Evolutionary conservation across 2,329 filamentous ascomycete genomes (phyloP).

Genomic region (Cytospora piceae): DNA sequence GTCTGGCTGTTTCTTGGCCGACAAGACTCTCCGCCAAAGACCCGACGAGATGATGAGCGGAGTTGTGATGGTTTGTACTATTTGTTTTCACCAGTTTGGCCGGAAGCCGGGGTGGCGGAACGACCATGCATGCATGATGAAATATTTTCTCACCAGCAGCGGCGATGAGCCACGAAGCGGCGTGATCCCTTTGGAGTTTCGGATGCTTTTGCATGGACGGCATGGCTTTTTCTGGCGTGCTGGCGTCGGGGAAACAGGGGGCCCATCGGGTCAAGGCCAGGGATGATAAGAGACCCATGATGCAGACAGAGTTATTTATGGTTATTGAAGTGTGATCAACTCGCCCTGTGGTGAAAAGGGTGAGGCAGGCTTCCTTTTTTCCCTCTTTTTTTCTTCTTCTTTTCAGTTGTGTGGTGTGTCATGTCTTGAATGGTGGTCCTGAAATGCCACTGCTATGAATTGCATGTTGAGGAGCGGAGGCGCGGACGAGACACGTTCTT

Average conservation of each 20-base stretch:
- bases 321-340: conserved; percentile 19
- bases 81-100: background rate
- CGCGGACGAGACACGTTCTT: too few species aligned
- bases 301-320: conserved; percentile 18
- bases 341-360: background rate
- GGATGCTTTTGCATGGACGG: conserved; percentile 22
- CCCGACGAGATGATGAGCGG: background rate
- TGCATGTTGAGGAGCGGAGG: background rate
- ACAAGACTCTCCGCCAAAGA: background rate
- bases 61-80: background rate
- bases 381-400: too few species aligned
- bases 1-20: background rate
- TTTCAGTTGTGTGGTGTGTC: background rate
- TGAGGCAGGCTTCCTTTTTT: background rate
- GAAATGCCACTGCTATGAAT: background rate
- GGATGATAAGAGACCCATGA: conserved; percentile 7
- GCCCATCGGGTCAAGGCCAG: conserved; percentile 11
- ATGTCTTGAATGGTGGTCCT: background rate
- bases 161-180: conserved; percentile 28
- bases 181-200: conserved; percentile 20
- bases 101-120: background rate
- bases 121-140: conserved; percentile 6
- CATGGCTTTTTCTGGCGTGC: conserved; percentile 25
- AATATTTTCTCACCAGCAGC: background rate
- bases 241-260: conserved; percentile 26